Percentiles rank a stretch among this genome's conserved stretches.
Conservation (phyloP, 148 eudicot genomes). For the Camellia sinensis region DNA sequence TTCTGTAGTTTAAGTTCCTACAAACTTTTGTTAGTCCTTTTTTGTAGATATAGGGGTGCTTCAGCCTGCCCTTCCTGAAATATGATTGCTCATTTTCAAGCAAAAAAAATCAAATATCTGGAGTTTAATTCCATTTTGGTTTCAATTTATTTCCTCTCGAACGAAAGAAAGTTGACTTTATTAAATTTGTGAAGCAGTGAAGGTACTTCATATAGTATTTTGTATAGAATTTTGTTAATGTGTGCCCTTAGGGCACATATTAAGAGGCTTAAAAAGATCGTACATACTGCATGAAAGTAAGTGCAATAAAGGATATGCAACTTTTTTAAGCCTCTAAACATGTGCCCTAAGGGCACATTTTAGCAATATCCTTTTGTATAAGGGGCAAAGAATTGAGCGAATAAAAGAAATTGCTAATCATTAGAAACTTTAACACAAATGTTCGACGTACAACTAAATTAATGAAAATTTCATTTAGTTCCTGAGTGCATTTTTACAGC, state of each 20-base stretch:
- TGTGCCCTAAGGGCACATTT: too few species aligned
- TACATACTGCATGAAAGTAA: too few species aligned
- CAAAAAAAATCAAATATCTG: background rate
- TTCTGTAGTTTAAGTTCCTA: background rate
- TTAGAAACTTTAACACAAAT: background rate
- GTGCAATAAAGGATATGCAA: too few species aligned
- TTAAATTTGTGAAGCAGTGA: background rate
- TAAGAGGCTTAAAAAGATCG: too few species aligned
- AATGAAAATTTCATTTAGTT: background rate
- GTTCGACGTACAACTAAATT: too few species aligned
- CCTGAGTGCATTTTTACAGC: background rate
- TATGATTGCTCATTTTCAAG: too few species aligned
- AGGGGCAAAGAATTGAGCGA: background rate
- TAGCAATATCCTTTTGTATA: background rate
- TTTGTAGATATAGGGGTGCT: background rate
- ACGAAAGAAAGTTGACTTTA: background rate
- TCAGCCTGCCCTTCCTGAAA: too few species aligned
- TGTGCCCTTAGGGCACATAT: too few species aligned
- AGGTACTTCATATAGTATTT: background rate
- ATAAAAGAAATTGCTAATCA: background rate
- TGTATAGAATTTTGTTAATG: too few species aligned
- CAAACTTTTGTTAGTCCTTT: background rate
- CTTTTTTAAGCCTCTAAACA: too few species aligned
- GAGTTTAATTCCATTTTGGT: background rate
- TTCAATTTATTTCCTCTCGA: background rate